Evolutionary conservation across 2,329 filamentous ascomycete species (phyloP), one percentile per base, ranked within the genome.

Genomic region (Aspergillus costaricaensis): DNA sequence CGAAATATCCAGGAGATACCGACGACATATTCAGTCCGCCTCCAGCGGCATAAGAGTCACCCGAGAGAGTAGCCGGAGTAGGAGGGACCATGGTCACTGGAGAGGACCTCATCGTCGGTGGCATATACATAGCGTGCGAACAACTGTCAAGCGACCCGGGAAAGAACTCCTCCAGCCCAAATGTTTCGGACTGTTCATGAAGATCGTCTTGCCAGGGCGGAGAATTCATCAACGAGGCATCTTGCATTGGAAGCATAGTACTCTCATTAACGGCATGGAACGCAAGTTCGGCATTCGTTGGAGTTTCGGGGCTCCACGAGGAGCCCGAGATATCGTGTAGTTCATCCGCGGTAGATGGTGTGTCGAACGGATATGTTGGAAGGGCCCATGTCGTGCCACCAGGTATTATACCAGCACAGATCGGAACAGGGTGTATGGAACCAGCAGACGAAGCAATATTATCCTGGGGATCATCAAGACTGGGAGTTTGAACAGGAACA

Each of bases 141-240:
- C 38, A 36, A 25, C 49, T 51, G 30, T 47, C 51, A 15, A 62
- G 48, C 1, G 58, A 51, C 5, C 27, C 61, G 44, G 56, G 32
- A 9, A 60, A 55, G 19, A 44, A 27, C 10, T 54, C 57, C 1
- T 56, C 53, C 1, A 55, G 36, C 0, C 55, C 55, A 4, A 60
- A 25, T 1, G 53, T 32, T 14, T 65, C 60, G 1, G 54, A 27
- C 17, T 56, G 55, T 12, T 30, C n/a, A 1, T 56, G 51, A 3
- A 65, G 57, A 9, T 56, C 56, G 9, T 65, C 59, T 14, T 47
- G 55, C 56, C 63, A 61, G 4, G 61, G 36, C 8, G 63, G 25
- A 2, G 59, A 52, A 4, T 48, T 52, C 6, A 49, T 15, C 6
- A 52, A n/a, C 19, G 52, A 17, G 5, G 55, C 10, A 19, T 43